phyloP scores from a whole-genome alignment of 495 filamentous ascomycete species.

The Polyplosphaeria fusca region DNA sequence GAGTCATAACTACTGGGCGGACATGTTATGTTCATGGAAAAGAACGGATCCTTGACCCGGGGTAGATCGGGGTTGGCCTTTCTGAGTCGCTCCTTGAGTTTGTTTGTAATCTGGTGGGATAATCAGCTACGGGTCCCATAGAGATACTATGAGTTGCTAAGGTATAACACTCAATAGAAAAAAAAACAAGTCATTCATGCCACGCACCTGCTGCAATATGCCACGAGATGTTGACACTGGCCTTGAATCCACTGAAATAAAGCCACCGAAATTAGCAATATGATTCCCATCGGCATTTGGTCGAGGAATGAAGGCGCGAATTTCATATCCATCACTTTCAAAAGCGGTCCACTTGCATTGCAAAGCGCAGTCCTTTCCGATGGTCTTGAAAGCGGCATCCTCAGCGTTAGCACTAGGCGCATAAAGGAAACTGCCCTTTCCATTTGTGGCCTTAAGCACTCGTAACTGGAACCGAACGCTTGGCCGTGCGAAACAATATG shows the following conservation, averaged over 20 bases:
- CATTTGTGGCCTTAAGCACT: slow-evolving; percentile 60
- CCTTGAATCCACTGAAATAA: slow-evolving; percentile 74
- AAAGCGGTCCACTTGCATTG: slow-evolving; percentile 49
- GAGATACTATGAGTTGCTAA: too few species aligned
- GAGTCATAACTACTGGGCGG: slow-evolving; percentile 72
- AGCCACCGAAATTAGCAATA: slow-evolving; percentile 57
- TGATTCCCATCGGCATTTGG: slow-evolving; percentile 52
- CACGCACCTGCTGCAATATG: too few species aligned
- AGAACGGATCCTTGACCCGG: slow-evolving; percentile 59
- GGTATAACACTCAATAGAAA: too few species aligned
- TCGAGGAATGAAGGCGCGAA: slow-evolving; percentile 62
- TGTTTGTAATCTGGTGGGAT: slow-evolving; percentile 63
- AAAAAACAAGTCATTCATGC: too few species aligned
- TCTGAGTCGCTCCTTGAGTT: slow-evolving; percentile 52
- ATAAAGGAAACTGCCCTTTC: slow-evolving; percentile 69
- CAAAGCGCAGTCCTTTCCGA: slow-evolving; percentile 62
- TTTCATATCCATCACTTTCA: slow-evolving; percentile 37
- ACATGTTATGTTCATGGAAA: slow-evolving; percentile 71
- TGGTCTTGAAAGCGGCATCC: slow-evolving; percentile 67
- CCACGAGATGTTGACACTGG: slow-evolving; percentile 65
- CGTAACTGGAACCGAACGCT: slow-evolving; percentile 62
- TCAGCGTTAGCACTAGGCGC: slow-evolving; percentile 57
- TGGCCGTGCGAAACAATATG: slow-evolving; percentile 72
- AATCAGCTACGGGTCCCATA: too few species aligned
- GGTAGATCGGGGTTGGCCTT: slow-evolving; percentile 17